Percentiles rank a stretch among this genome's conserved stretches.
phyloP scores from a whole-genome alignment of 192 early-diverging fungal species.

The Coemansia sp. region DNA sequence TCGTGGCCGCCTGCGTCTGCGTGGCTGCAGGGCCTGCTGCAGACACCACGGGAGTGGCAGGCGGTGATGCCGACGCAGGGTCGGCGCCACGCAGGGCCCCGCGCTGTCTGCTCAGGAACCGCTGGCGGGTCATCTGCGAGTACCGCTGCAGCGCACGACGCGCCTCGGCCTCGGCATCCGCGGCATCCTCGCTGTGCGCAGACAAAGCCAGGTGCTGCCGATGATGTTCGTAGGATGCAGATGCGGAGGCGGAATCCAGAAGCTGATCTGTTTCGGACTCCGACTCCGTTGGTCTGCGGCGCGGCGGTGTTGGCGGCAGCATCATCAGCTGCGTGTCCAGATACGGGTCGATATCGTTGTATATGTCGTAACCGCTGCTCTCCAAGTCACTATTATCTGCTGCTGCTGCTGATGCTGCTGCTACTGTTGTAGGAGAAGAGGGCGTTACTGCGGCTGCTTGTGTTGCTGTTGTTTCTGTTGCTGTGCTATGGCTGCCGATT shows the following conservation, averaged over 20 bases:
- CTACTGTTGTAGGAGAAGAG: background rate
- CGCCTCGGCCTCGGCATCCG: conserved; percentile 8
- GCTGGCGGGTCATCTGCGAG: conserved; percentile 27
- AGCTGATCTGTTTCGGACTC: conserved; percentile 14
- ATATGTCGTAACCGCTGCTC: conserved; percentile 8
- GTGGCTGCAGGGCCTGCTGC: background rate
- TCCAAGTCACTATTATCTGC: background rate
- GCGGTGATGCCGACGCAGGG: background rate
- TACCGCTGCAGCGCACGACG: conserved; percentile 29
- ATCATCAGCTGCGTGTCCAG: conserved; percentile 22
- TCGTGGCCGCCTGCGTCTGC: background rate
- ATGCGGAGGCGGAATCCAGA: conserved; percentile 2
- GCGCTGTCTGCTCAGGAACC: conserved; percentile 40
- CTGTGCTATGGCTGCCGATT: background rate
- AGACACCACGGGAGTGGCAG: conserved; percentile 1
- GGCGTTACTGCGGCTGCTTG: background rate
- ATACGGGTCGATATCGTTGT: conserved; percentile 13
- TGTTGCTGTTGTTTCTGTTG: background rate
- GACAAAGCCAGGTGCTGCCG: background rate
- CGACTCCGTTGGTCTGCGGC: conserved; percentile 19
- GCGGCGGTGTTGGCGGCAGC: conserved; percentile 36
- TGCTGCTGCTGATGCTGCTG: conserved; percentile 5
- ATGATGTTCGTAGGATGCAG: background rate
- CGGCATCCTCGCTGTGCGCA: background rate
- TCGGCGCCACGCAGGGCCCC: background rate